phyloP scores from a whole-genome alignment of 345 rosid genomes.

The Lepidium sativum region DNA sequence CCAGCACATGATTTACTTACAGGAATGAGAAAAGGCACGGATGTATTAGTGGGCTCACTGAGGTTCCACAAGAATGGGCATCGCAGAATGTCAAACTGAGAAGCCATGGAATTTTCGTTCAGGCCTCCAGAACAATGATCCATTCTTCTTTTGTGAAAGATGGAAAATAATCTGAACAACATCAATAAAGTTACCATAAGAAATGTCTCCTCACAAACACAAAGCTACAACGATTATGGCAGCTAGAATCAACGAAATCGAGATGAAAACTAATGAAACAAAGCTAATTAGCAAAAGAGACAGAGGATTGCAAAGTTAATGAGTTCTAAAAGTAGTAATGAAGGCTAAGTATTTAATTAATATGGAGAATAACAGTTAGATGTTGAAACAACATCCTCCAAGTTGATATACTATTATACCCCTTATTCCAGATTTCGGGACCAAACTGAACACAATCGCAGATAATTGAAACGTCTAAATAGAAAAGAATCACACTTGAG shows the following conservation, averaged over 20 bases:
- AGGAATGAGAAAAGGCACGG: slow-evolving; percentile 62
- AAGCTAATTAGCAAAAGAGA: not conserved
- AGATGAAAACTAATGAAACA: not conserved
- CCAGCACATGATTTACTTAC: slow-evolving; percentile 35
- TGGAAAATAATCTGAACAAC: slow-evolving; percentile 5
- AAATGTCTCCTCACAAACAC: not conserved
- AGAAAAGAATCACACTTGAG: not conserved
- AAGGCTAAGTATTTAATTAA: not conserved
- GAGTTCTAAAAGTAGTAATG: no score
- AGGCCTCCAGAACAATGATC: slow-evolving; percentile 44
- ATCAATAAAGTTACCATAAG: slow-evolving; percentile 4
- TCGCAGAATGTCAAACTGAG: slow-evolving; percentile 47
- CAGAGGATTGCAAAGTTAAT: not conserved
- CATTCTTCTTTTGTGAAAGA: slow-evolving; percentile 33
- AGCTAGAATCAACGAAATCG: not conserved
- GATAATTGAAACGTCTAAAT: not conserved
- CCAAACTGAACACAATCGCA: not conserved
- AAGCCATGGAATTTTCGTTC: slow-evolving; percentile 41
- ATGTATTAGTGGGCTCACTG: slow-evolving; percentile 82
- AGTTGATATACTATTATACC: not conserved
- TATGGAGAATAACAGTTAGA: not conserved
- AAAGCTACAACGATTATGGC: no score
- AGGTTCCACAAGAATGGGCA: slow-evolving; percentile 97
- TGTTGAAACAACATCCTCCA: not conserved
- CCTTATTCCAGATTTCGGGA: not conserved